phyloP scores from a whole-genome alignment of 2,329 filamentous ascomycete genomes.

The Xylariaceae sp. region DNA sequence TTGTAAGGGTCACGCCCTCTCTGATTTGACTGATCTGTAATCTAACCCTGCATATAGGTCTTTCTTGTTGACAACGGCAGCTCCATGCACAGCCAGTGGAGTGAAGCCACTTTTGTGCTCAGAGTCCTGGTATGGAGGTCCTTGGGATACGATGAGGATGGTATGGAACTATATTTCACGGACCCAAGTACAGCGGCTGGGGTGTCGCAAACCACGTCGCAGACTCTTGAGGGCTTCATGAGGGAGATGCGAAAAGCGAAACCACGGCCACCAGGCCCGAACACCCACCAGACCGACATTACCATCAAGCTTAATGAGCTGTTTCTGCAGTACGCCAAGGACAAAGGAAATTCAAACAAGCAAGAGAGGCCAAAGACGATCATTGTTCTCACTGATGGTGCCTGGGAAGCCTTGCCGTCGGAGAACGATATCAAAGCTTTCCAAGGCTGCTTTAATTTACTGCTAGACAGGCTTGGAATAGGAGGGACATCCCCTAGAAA shows the following conservation, averaged over 20 bases:
- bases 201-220: slow-evolving; percentile 2
- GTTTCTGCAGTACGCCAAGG: background rate
- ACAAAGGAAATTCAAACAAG: slow-evolving; percentile 2
- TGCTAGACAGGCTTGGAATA: background rate
- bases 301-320: slow-evolving; percentile 1
- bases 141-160: slow-evolving; percentile 24
- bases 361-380: slow-evolving; percentile 7
- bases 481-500: slow-evolving; percentile 1
- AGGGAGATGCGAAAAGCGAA: slow-evolving; percentile 2
- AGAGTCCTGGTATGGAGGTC: slow-evolving; percentile 20
- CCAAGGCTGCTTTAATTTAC: background rate
- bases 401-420: slow-evolving; percentile 4
- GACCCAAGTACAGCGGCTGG: slow-evolving; percentile 1
- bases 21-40: background rate
- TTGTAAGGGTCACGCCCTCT: no score
- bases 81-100: slow-evolving; percentile 22
- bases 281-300: slow-evolving; percentile 5
- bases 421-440: background rate
- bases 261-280: background rate
- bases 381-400: slow-evolving; percentile 10
- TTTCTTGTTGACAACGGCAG: slow-evolving; percentile 27
- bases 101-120: slow-evolving; percentile 17
- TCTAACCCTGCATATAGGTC: slow-evolving; percentile 8
- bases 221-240: slow-evolving; percentile 1
- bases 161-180: slow-evolving; percentile 18